Conservation (phyloP, 2,329 filamentous ascomycete species). For the Xylaria digitata region DNA sequence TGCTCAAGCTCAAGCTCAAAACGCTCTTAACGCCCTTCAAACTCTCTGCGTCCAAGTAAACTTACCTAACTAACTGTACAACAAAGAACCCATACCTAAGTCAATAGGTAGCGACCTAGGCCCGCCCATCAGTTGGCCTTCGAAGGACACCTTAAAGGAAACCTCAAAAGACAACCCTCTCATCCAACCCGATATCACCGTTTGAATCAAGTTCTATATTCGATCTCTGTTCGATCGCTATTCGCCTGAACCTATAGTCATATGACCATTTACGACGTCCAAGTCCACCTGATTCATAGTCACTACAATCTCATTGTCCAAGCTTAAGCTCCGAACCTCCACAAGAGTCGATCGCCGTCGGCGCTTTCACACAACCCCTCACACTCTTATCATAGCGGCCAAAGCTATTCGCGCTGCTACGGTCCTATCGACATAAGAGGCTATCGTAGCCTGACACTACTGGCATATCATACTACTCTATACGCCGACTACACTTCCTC, state of each 20-base stretch:
- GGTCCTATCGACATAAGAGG: slow-evolving; percentile 46
- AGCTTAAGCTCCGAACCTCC: slow-evolving; percentile 3
- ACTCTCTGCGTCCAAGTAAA: background rate
- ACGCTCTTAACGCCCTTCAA: background rate
- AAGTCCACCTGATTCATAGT: background rate
- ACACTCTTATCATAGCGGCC: slow-evolving; percentile 7
- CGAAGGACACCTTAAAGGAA: background rate
- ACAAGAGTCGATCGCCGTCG: slow-evolving; percentile 10
- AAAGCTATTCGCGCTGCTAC: background rate
- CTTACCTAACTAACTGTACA: background rate
- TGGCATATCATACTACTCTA: slow-evolving; percentile 19
- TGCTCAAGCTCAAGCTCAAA: too few relatives aligned
- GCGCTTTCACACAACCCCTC: background rate
- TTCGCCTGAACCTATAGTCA: background rate
- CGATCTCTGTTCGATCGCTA: too few relatives aligned
- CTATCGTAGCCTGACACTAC: slow-evolving; percentile 18
- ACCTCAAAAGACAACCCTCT: background rate
- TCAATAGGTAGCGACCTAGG: slow-evolving; percentile 9
- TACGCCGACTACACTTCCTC: slow-evolving; percentile 54
- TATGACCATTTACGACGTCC: background rate
- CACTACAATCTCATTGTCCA: background rate
- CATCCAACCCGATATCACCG: background rate
- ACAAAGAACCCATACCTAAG: slow-evolving; percentile 12
- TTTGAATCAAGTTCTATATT: background rate
- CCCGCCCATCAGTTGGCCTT: slow-evolving; percentile 12